Base-by-base conservation (phyloP, 108 stramenopile genomes). In the Craspedostauros australis region DNA sequence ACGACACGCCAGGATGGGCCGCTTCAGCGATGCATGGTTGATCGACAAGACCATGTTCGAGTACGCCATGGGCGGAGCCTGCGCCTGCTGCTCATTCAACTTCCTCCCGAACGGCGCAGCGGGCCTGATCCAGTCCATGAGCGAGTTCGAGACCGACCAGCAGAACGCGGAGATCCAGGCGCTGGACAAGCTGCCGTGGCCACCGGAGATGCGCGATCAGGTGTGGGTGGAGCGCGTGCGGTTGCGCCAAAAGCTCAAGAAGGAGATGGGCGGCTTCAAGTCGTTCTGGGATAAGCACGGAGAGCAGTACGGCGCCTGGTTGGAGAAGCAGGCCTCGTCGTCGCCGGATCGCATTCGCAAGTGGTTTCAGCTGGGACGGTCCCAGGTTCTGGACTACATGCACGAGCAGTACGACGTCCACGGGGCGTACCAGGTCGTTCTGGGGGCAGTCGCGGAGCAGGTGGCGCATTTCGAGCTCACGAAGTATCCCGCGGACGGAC, bases 161-260 rank as follows among this genome's bases (percentile, higher is more conserved):
- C 77, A 64, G 14, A 75, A 77, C 20, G 61, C 54, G 4, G 93
- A 94, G 49, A 48, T 88, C 1, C 55, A 52, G 2, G 91, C 86
- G 0, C 46, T 78, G 38, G 72, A 70, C 3, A 32, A 36, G 18
- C 62, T 61, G 5, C 88, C 88, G 0, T 94, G 87, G 89, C 87
- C 85, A 1, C 53, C 61, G 18, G 80, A 88, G 3, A 81, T 88
- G 86, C 54, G 69, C 41, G 87, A 88, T 51, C 68, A 84, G 54
- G 77, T 94, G 18, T 94, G 93, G 93, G 60, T 67, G 25, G 87
- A 91, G 63, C 75, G 89, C 22, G 67, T 88, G 20, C 59, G 76
- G 46, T 63, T 94, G 60, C 59, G 89, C 5, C 84, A 74, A 36
- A 73, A 72, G 42, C 73, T 87, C 72, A 93, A 93, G 60, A 60